Evolutionary conservation across 2,329 filamentous ascomycete genomes (phyloP).

Genomic region (Cladophialophora immunda): DNA sequence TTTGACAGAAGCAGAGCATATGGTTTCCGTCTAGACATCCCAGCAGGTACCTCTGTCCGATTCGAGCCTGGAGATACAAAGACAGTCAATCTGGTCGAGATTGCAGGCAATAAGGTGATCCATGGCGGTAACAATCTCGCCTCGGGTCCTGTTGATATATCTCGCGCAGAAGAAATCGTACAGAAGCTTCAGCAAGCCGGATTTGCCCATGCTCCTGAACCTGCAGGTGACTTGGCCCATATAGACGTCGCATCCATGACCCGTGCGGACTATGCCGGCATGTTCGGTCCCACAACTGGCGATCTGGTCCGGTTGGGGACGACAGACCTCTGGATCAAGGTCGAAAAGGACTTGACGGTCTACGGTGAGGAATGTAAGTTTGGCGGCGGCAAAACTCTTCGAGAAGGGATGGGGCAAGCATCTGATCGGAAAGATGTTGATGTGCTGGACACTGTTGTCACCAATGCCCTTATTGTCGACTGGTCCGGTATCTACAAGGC

Average conservation of each 20-base stretch:
- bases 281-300: constrained; percentile 93
- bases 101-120: constrained; percentile 81
- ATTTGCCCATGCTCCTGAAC: constrained; percentile 79
- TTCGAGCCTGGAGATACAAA: constrained; percentile 95
- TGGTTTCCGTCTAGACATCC: constrained; percentile 86
- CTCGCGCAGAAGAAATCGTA: constrained; percentile 71
- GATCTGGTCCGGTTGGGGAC: constrained; percentile 82
- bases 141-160: constrained; percentile 72
- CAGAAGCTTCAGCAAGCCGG: constrained; percentile 73
- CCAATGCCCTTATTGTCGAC: constrained; percentile 89
- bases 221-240: constrained; percentile 62
- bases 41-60: constrained; percentile 88
- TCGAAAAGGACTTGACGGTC: constrained; percentile 83
- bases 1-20: constrained; percentile 87
- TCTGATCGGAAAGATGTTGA: constrained; percentile 76
- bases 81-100: constrained; percentile 89
- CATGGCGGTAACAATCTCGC: constrained; percentile 85
- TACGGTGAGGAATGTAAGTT: constrained; percentile 97
- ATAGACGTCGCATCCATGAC: constrained; percentile 76
- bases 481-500: constrained; percentile 95
- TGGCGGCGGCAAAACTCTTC: constrained; percentile 89
- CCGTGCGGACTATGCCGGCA: constrained; percentile 78
- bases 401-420: constrained; percentile 96
- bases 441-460: constrained; percentile 83
- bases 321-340: constrained; percentile 88